Percentiles rank a stretch among this genome's conserved stretches.
phyloP scores from a whole-genome alignment of 352 stramenopile genomes.

The Halophytophthora batemanensis region DNA sequence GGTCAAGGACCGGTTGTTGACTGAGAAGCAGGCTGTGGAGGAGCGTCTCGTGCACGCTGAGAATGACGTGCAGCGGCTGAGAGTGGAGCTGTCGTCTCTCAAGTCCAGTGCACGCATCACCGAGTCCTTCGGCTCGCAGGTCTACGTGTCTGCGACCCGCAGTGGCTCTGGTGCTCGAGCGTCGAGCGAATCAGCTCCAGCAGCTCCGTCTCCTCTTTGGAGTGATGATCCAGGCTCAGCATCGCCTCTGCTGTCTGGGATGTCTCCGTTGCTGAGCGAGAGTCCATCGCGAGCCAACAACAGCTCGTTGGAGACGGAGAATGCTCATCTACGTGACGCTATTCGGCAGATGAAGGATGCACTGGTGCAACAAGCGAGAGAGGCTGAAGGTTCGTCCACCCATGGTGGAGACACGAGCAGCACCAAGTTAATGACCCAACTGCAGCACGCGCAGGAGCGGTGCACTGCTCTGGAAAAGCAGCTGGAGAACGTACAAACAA shows the following conservation, averaged over 20 bases:
- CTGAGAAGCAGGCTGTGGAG: constrained; percentile 59
- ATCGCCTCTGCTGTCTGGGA: constrained; percentile 41
- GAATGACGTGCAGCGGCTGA: constrained; percentile 54
- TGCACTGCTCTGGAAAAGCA: constrained; percentile 42
- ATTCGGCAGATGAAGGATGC: constrained; percentile 80
- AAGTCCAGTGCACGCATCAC: constrained; percentile 43
- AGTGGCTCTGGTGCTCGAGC: constrained; percentile 9
- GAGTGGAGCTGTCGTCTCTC: constrained; percentile 43
- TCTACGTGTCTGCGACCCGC: constrained; percentile 10
- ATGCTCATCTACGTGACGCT: constrained; percentile 60
- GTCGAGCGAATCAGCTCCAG: constrained; percentile 12
- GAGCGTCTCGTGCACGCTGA: constrained; percentile 58
- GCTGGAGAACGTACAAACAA: constrained; percentile 15
- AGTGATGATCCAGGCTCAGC: constrained; percentile 63
- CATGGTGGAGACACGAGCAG: constrained; percentile 13
- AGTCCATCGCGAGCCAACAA: constrained; percentile 22
- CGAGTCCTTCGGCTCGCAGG: constrained; percentile 43
- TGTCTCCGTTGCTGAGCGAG: constrained; percentile 51
- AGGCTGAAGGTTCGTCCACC: constrained; percentile 11
- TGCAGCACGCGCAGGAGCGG: constrained; percentile 36
- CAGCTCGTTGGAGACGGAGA: constrained; percentile 44
- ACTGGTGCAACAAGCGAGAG: constrained; percentile 44
- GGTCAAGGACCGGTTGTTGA: constrained; percentile 42
- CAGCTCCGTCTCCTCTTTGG: constrained; percentile 52
- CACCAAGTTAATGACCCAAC: constrained; percentile 20